phyloP scores from a whole-genome alignment of 202 grass and related monocot genomes.

The Setaria italica region DNA sequence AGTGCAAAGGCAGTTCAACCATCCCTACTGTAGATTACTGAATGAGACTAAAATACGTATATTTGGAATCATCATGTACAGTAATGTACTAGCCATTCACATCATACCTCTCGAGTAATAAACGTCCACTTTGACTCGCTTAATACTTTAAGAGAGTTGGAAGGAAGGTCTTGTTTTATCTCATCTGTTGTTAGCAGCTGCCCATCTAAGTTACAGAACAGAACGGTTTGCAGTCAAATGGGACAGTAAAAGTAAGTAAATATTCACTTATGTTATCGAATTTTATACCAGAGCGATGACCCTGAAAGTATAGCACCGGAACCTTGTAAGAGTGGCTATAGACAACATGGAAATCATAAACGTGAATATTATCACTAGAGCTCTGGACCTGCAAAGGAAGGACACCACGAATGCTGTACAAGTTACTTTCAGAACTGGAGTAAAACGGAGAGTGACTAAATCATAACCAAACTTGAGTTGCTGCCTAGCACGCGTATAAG shows the following conservation, averaged over 20 bases:
- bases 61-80: not conserved
- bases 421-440: not conserved
- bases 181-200: slow-evolving; percentile 65
- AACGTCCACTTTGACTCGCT: slow-evolving; percentile 90
- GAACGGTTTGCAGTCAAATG: slow-evolving; percentile 20
- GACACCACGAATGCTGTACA: slow-evolving; percentile 1
- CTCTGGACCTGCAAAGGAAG: slow-evolving; percentile 65
- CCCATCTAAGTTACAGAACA: slow-evolving; percentile 63
- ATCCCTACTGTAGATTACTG: not conserved
- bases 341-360: slow-evolving; percentile 90
- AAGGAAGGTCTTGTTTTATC: slow-evolving; percentile 70
- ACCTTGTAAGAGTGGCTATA: slow-evolving; percentile 91
- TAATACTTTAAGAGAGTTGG: slow-evolving; percentile 57
- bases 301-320: slow-evolving; percentile 86
- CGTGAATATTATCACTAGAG: slow-evolving; percentile 47
- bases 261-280: not conserved
- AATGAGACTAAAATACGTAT: not conserved
- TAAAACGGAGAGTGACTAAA: not conserved
- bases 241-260: slow-evolving; percentile 19
- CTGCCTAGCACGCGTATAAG: not conserved
- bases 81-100: not conserved
- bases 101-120: slow-evolving; percentile 85
- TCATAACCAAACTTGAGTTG: not conserved
- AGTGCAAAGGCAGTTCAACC: slow-evolving; percentile 23
- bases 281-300: slow-evolving; percentile 64